A percentile compares a stretch with the other conserved stretches of the same genome.
phyloP scores from a whole-genome alignment of 75 land plant species.

The Cryptomeria japonica region DNA sequence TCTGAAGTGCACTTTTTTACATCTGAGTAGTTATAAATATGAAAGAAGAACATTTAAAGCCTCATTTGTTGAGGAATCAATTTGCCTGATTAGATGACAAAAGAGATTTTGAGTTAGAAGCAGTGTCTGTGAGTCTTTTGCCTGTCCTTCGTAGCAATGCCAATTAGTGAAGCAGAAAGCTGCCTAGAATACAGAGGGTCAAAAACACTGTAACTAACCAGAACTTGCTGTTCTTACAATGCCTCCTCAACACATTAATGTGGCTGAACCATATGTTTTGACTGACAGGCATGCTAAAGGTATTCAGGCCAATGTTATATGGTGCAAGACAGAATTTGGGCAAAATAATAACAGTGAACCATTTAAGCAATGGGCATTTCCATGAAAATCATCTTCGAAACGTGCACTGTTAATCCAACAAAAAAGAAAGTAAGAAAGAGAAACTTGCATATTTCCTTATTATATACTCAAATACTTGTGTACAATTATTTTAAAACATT shows the following conservation, averaged over 20 bases:
- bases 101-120: background rate
- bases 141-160: background rate
- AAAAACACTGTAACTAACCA: background rate
- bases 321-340: background rate
- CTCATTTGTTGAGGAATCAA: background rate
- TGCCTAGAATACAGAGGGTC: background rate
- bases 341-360: background rate
- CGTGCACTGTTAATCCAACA: background rate
- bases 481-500: background rate
- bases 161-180: background rate
- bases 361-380: background rate
- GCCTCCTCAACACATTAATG: background rate
- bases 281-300: background rate
- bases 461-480: conserved; percentile 8
- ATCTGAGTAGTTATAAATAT: background rate
- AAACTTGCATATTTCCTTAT: background rate
- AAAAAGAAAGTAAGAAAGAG: background rate
- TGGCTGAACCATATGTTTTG: background rate
- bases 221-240: background rate
- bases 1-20: background rate
- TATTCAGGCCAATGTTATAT: background rate
- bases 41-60: background rate
- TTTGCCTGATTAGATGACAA: background rate
- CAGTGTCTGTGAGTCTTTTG: background rate
- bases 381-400: background rate